Evolutionary conservation across 225 moss, liverwort and hornwort species (phyloP).

Genomic region (Pleurozium schreberi): DNA sequence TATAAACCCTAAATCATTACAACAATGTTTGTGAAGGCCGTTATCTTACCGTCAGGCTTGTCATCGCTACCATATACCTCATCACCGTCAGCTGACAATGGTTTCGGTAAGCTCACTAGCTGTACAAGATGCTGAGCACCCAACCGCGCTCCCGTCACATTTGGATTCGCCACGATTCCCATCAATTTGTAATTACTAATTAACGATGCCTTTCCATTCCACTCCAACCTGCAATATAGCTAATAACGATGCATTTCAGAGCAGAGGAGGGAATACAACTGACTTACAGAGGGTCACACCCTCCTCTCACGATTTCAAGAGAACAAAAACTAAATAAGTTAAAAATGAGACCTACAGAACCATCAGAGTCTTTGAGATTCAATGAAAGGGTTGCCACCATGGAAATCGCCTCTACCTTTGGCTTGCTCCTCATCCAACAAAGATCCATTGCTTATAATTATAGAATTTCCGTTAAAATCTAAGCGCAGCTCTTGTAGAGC

Average conservation of each 20-base stretch:
- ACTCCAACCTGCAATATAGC: slow-evolving; percentile 17
- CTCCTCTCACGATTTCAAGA: too few relatives aligned
- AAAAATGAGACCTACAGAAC: too few relatives aligned
- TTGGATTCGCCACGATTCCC: slow-evolving; percentile 71
- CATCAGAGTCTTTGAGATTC: too few relatives aligned
- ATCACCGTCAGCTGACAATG: slow-evolving; percentile 28
- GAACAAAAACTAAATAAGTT: too few relatives aligned
- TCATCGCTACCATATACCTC: slow-evolving; percentile 71
- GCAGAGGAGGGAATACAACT: not conserved
- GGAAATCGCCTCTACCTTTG: too few relatives aligned
- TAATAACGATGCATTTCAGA: not conserved
- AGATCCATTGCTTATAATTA: too few relatives aligned
- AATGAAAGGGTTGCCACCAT: too few relatives aligned
- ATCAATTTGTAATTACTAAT: slow-evolving; percentile 48
- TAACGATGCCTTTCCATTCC: slow-evolving; percentile 30
- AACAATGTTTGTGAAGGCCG: not conserved
- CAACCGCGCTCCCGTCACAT: slow-evolving; percentile 27
- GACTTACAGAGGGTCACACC: too few relatives aligned
- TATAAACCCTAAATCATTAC: not conserved
- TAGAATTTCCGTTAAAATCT: too few relatives aligned
- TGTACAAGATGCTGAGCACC: slow-evolving; percentile 54
- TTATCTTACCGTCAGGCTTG: slow-evolving; percentile 62
- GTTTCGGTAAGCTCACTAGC: slow-evolving; percentile 54
- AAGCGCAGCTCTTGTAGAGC: too few relatives aligned
- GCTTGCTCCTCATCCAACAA: too few relatives aligned